Percentiles rank a stretch among this genome's conserved stretches.
These are phyloP conservation scores for Myriangium duriaei DNA, from an alignment of 2,329 filamentous ascomycete species.

Conservation along the genomic window DNA sequence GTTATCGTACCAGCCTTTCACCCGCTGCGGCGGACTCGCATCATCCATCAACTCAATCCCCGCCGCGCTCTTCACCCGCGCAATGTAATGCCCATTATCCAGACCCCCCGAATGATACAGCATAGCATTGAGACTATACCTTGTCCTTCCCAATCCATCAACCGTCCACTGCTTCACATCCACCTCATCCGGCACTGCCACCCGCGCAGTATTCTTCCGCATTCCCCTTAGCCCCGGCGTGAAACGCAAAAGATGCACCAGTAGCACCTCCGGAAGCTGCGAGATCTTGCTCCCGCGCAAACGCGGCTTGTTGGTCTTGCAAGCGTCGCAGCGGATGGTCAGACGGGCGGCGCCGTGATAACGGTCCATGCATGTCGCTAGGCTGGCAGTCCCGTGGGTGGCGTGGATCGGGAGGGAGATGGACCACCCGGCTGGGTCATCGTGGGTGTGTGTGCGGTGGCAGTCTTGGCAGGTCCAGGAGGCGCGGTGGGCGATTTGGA, in stretches of 20 bases:
- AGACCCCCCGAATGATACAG: slow-evolving; percentile 13
- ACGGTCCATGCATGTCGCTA: slow-evolving; percentile 11
- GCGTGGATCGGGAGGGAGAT: slow-evolving; percentile 11
- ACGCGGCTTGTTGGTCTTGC: slow-evolving; percentile 9
- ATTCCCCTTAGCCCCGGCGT: slow-evolving; percentile 1
- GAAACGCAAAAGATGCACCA: slow-evolving; percentile 14
- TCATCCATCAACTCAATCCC: slow-evolving; percentile 12
- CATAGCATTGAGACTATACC: slow-evolving; percentile 14
- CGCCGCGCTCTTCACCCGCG: slow-evolving; percentile 16
- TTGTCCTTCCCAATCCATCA: slow-evolving; percentile 1
- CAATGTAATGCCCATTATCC: slow-evolving; percentile 14
- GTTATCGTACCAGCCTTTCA: slow-evolving; percentile 5
- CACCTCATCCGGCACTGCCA: slow-evolving; percentile 11
- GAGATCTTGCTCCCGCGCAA: slow-evolving; percentile 8
- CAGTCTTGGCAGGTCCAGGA: slow-evolving; percentile 12
- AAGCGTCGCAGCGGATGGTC: slow-evolving; percentile 12
- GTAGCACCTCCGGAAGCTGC: slow-evolving; percentile 13
- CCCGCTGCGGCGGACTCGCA: slow-evolving; percentile 1
- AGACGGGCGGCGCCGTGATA: slow-evolving; percentile 10
- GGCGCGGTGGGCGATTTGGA: slow-evolving; percentile 10
- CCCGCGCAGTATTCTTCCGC: slow-evolving; percentile 9
- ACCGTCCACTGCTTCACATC: slow-evolving; percentile 9
- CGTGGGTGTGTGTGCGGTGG: slow-evolving; percentile 3
- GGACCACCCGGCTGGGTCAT: slow-evolving; percentile 9
- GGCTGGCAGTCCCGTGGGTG: background rate